Evolutionary conservation across 805 yeast genomes (phyloP), one percentile per base, ranked within the genome.

Genomic region (Starmerella bombicola): DNA sequence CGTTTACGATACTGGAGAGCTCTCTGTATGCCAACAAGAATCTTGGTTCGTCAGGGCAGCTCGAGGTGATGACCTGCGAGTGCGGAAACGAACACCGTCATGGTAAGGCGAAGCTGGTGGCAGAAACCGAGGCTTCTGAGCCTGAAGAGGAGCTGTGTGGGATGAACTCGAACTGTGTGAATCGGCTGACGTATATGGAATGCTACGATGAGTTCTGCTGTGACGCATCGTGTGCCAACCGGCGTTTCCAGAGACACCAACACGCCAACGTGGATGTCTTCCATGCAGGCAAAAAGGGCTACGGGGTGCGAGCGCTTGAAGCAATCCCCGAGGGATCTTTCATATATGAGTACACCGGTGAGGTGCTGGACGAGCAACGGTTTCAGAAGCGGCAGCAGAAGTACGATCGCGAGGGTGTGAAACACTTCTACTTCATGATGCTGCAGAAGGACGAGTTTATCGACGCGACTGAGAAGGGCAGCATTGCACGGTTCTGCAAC

Each of bases 361-460:
- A 88, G 59, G 93, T 88, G 28, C 79, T 88, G 26, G 86, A 80
- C 57, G 93, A 84, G 54, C 62, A 64, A 16, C 64, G 73, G n/a
- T 91, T 86, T 59, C 67, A 83, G 37, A 66, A 66, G 36, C 70
- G 95, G 45, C 80, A 79, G 79, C 65, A 73, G 31, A 71, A 70
- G 33, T 88, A 88, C 59, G 62, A 66, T 28, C 70, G 70, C 53
- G 47, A 50, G 24, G 73, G 77, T 4, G 67, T 78, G 47, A 74
- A 74, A 58, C 96, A 86, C 61, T 86, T 86, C 53, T 86, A 86
- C 62, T 86, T 86, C 60, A 86, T 86, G 96, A 83, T 83, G 95
- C 69, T 86, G 44, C 91, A 84, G 53, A 81, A 78, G 58, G 85
- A 84, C 45, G 88, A 88, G 56, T 91, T 85, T 56, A 83, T 88